phyloP scores from a whole-genome alignment of 2,329 filamentous ascomycete species.

The Penicillium griseofulvum region DNA sequence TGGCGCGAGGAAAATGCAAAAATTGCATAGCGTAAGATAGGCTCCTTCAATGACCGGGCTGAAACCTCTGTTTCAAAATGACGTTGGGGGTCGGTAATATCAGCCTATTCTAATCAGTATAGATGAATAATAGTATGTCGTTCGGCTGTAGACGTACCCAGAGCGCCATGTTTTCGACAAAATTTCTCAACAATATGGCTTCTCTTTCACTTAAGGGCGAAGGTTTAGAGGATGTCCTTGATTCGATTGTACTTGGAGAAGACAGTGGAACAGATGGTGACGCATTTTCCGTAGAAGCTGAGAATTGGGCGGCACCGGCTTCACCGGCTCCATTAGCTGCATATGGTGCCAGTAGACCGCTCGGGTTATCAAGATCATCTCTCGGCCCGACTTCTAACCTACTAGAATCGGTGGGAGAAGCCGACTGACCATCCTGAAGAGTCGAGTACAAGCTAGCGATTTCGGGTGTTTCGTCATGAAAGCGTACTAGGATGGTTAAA shows the following conservation, averaged over 20 bases:
- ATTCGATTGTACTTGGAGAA: slow-evolving; percentile 1
- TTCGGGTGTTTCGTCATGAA: slow-evolving; percentile 24
- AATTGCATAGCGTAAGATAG: slow-evolving; percentile 33
- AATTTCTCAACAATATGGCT: slow-evolving; percentile 28
- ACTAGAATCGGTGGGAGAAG: not conserved
- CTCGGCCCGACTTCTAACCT: not conserved
- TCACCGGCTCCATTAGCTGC: not conserved
- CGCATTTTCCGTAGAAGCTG: not conserved
- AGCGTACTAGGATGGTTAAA: slow-evolving; percentile 16
- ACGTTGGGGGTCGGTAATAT: slow-evolving; percentile 32
- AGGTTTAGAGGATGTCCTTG: not conserved
- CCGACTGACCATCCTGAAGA: not conserved
- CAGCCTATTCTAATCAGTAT: slow-evolving; percentile 16
- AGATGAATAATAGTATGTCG: not conserved
- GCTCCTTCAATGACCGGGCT: slow-evolving; percentile 28
- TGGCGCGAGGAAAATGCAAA: slow-evolving; percentile 38
- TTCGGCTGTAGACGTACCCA: slow-evolving; percentile 22
- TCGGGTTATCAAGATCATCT: not conserved
- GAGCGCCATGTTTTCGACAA: slow-evolving; percentile 34
- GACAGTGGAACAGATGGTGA: slow-evolving; percentile 3
- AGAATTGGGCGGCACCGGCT: not conserved
- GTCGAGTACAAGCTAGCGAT: slow-evolving; percentile 15
- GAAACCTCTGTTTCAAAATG: slow-evolving; percentile 36
- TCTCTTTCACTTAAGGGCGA: slow-evolving; percentile 19
- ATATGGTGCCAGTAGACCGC: not conserved